phyloP scores from a whole-genome alignment of 148 eudicot genomes.

The Camellia japonica region DNA sequence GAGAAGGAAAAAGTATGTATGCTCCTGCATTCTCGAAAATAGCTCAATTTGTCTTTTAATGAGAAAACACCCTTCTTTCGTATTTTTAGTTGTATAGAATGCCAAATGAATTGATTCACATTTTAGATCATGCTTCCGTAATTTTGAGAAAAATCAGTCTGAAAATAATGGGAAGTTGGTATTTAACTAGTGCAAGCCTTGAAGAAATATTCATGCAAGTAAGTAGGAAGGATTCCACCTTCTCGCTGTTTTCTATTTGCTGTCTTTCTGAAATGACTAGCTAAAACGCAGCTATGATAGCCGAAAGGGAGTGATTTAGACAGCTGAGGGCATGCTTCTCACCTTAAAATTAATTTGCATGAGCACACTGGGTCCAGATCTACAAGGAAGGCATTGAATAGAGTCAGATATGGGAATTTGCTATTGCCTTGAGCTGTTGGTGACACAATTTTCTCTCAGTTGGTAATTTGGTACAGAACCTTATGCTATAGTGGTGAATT shows the following conservation, averaged over 20 bases:
- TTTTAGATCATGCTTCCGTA: background rate
- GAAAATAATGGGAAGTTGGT: background rate
- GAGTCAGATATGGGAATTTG: background rate
- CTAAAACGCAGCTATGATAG: background rate
- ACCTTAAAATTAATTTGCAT: background rate
- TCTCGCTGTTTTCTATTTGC: background rate
- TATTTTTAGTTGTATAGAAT: background rate
- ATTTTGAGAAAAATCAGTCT: background rate
- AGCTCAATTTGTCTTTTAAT: background rate
- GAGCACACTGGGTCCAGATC: background rate
- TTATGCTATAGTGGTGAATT: background rate
- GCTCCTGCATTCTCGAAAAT: background rate
- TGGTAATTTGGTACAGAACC: conserved; percentile 3
- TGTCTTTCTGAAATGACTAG: background rate
- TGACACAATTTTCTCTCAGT: background rate
- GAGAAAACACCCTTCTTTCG: background rate
- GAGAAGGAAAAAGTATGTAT: conserved; percentile 32
- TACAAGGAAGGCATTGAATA: background rate
- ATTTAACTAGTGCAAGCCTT: background rate
- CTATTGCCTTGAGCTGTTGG: background rate
- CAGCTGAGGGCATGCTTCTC: background rate
- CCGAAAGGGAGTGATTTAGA: background rate
- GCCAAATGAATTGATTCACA: background rate
- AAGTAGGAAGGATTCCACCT: background rate
- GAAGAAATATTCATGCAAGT: background rate